Conservation (phyloP, 2,329 filamentous ascomycete species). For the Penicillium hordei region DNA sequence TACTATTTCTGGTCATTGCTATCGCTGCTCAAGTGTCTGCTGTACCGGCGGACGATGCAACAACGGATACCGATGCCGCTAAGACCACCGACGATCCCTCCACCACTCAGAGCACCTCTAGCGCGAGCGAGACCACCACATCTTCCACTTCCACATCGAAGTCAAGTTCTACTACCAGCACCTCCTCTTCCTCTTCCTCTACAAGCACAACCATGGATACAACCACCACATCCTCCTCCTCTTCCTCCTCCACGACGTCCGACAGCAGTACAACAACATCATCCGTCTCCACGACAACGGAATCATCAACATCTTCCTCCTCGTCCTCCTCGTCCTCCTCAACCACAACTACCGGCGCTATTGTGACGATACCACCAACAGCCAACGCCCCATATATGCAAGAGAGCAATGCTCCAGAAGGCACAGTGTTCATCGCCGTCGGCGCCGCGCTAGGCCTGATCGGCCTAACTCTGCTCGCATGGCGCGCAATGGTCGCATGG, state of each 20-base stretch:
- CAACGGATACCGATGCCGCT: slow-evolving; percentile 20
- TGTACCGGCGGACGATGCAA: slow-evolving; percentile 18
- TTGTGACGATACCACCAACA: slow-evolving; percentile 77
- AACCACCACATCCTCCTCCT: slow-evolving; percentile 24
- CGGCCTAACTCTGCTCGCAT: slow-evolving; percentile 76
- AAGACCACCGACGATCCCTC: slow-evolving; percentile 26
- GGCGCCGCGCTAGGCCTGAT: slow-evolving; percentile 84
- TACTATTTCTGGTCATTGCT: slow-evolving; percentile 18
- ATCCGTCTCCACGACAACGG: slow-evolving; percentile 19
- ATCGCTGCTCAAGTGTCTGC: slow-evolving; percentile 22
- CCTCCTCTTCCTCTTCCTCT: slow-evolving; percentile 15
- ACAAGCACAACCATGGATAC: slow-evolving; percentile 20
- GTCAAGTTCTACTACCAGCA: slow-evolving; percentile 14
- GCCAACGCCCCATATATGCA: slow-evolving; percentile 88
- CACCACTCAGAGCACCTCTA: slow-evolving; percentile 23
- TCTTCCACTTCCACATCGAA: slow-evolving; percentile 17
- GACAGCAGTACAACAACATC: slow-evolving; percentile 22
- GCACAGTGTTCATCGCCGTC: slow-evolving; percentile 94
- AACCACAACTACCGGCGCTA: slow-evolving; percentile 60
- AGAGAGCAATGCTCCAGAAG: slow-evolving; percentile 78
- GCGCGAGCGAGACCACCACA: slow-evolving; percentile 20
- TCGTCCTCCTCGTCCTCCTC: slow-evolving; percentile 51
- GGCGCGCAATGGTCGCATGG: slow-evolving; percentile 86
- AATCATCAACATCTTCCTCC: slow-evolving; percentile 43
- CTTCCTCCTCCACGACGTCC: slow-evolving; percentile 23